phyloP scores from a whole-genome alignment of 2,329 filamentous ascomycete genomes.

The Colletotrichum phormii region DNA sequence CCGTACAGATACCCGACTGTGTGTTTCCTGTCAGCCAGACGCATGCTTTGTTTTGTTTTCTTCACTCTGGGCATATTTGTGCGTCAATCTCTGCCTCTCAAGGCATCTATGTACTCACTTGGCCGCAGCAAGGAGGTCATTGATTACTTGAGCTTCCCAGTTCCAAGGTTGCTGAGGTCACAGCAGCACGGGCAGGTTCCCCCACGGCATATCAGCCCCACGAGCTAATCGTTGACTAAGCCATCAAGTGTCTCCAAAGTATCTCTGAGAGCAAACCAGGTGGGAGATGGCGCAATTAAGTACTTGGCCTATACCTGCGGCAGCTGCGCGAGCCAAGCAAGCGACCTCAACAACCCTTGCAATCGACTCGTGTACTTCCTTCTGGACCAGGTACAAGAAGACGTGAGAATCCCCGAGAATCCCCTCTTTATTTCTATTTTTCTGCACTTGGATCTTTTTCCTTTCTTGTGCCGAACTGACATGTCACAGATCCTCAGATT shows the following conservation, averaged over 20 bases:
- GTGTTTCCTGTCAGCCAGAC: background rate
- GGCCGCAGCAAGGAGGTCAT: background rate
- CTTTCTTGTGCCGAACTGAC: background rate
- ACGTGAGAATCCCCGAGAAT: too few species aligned
- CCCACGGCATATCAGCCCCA: slow-evolving; percentile 11
- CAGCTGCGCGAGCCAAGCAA: slow-evolving; percentile 18
- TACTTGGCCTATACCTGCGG: slow-evolving; percentile 5
- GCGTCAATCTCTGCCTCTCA: background rate
- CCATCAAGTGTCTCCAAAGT: background rate
- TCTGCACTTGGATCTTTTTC: background rate
- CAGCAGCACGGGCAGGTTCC: background rate
- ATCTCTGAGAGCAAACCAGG: background rate
- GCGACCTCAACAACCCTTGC: slow-evolving; percentile 9
- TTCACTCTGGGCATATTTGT: background rate
- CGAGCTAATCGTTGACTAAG: slow-evolving; percentile 29
- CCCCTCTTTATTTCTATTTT: background rate
- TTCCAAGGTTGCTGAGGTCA: background rate
- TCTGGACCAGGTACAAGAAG: background rate
- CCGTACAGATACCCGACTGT: background rate
- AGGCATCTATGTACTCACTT: background rate
- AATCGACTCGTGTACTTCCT: background rate
- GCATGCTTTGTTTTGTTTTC: background rate
- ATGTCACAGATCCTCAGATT: background rate
- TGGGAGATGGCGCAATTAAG: background rate
- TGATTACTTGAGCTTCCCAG: background rate